Evolutionary conservation across 2,329 filamentous ascomycete species (phyloP).

Genomic region (Raffaelea albimanens): DNA sequence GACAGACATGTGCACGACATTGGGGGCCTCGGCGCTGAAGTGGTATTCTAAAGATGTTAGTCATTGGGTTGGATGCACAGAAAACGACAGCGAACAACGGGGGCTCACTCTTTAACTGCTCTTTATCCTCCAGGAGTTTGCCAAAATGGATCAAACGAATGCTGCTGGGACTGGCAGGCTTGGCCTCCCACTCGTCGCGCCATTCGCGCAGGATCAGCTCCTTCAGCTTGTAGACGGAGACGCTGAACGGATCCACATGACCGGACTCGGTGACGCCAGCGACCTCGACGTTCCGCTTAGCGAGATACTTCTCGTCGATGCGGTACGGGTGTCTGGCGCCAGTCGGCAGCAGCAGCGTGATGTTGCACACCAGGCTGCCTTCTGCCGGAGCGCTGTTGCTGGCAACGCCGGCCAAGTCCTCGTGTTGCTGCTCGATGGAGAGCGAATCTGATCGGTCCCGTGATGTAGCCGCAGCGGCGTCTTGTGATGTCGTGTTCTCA

Average conservation of each 20-base stretch:
- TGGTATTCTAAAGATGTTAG: conserved; percentile 54
- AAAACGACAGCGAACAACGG: neutral
- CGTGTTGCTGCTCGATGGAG: conserved; percentile 7
- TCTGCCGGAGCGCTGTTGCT: conserved; percentile 11
- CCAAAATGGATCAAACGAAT: conserved; percentile 91
- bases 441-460: conserved; percentile 18
- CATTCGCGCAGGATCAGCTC: conserved; percentile 90
- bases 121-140: conserved; percentile 82
- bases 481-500: neutral
- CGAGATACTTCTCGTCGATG: conserved; percentile 78
- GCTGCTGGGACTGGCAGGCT: conserved; percentile 75
- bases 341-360: conserved; percentile 73
- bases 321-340: conserved; percentile 83
- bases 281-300: conserved; percentile 68
- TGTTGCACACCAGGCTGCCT: conserved; percentile 47
- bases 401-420: neutral
- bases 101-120: conserved; percentile 66
- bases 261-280: conserved; percentile 53
- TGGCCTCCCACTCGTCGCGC: conserved; percentile 83
- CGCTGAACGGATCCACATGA: conserved; percentile 68
- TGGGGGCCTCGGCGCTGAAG: conserved; percentile 63
- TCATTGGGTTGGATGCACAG: neutral
- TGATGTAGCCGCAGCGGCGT: neutral
- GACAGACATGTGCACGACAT: conserved; percentile 92
- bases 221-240: conserved; percentile 90